Evolutionary conservation across 768 basidiomycete genomes (phyloP).

Genomic region (Astraeus odoratus): DNA sequence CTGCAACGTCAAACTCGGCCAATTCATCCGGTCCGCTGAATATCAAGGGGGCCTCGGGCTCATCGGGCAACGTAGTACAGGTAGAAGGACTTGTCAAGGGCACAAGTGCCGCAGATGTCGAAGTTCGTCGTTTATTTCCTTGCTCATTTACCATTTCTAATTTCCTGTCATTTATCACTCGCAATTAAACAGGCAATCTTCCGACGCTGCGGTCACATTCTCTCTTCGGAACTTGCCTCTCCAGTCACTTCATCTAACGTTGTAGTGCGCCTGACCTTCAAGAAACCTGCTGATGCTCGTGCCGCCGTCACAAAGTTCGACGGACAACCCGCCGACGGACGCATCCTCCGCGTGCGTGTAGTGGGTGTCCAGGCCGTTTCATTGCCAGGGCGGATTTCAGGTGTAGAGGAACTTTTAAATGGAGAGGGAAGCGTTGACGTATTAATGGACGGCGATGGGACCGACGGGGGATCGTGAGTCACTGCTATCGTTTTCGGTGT

Average conservation of each 20-base stretch:
- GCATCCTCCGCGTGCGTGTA: slow-evolving; percentile 56
- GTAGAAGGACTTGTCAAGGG: slow-evolving; percentile 68
- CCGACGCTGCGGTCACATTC: slow-evolving; percentile 67
- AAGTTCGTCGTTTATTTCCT: slow-evolving; percentile 18
- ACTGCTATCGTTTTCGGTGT: not conserved
- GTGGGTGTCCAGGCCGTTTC: slow-evolving; percentile 52
- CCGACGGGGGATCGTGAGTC: slow-evolving; percentile 46
- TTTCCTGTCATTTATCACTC: not conserved
- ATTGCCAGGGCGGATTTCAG: slow-evolving; percentile 53
- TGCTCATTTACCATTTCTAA: not conserved
- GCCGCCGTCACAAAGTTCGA: slow-evolving; percentile 70
- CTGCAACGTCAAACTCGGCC: slow-evolving; percentile 5
- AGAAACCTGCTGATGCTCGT: slow-evolving; percentile 51
- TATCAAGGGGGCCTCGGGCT: slow-evolving; percentile 59
- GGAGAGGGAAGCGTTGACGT: slow-evolving; percentile 38
- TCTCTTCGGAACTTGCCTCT: slow-evolving; percentile 28
- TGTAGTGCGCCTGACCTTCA: slow-evolving; percentile 67
- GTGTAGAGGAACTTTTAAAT: slow-evolving; percentile 36
- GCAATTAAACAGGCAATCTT: slow-evolving; percentile 52
- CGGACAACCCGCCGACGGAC: slow-evolving; percentile 78
- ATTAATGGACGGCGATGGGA: slow-evolving; percentile 44
- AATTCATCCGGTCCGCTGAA: slow-evolving; percentile 32
- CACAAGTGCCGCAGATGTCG: slow-evolving; percentile 78
- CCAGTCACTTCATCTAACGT: slow-evolving; percentile 31
- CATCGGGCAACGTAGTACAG: slow-evolving; percentile 61